Conservation (phyloP, 495 filamentous ascomycete species). For the Tuber brumale region DNA sequence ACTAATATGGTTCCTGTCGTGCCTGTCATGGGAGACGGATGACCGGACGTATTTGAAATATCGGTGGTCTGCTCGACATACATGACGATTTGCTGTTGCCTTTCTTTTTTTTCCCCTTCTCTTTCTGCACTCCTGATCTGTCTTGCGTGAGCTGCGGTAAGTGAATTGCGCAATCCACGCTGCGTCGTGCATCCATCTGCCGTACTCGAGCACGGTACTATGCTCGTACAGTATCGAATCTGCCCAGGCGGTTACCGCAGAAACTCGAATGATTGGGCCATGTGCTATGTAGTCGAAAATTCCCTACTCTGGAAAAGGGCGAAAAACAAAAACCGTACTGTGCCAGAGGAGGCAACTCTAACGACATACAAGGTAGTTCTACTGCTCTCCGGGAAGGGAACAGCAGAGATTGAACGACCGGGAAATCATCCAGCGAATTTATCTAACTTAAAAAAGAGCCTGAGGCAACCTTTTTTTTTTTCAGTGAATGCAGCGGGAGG, state of each 20-base stretch:
- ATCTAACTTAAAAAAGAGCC: not conserved
- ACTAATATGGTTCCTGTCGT: not conserved
- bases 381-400: not conserved
- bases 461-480: not conserved
- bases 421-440: not conserved
- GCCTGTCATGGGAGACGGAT: not conserved
- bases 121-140: not conserved
- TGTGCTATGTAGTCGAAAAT: not conserved
- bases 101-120: too few species aligned
- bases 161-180: not conserved
- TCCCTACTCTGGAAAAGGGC: not conserved
- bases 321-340: not conserved
- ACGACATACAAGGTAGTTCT: not conserved
- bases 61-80: not conserved
- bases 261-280: not conserved
- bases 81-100: not conserved
- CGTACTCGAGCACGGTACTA: not conserved
- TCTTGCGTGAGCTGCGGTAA: not conserved
- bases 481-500: not conserved
- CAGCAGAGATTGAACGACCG: not conserved
- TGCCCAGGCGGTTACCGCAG: not conserved
- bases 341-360: too few species aligned
- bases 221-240: not conserved
- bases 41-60: constrained; percentile 1
- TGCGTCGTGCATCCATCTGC: not conserved